Conservation (phyloP, 192 early-diverging fungal species). For the Mortierella claussenii region DNA sequence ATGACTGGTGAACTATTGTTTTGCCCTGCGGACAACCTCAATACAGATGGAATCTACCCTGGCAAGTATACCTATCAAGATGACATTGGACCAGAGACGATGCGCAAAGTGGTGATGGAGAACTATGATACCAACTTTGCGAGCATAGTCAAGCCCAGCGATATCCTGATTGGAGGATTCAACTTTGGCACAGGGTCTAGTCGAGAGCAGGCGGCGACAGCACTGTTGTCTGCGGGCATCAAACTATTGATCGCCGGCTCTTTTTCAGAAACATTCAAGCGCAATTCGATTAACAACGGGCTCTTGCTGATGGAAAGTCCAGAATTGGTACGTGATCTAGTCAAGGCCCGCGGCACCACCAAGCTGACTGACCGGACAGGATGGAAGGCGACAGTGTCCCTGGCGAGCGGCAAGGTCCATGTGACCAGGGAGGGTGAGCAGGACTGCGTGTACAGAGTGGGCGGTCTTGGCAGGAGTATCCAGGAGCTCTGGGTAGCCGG, state of each 20-base stretch:
- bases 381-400: constrained; percentile 63
- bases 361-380: constrained; percentile 76
- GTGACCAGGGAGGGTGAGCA: constrained; percentile 52
- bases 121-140: constrained; percentile 96
- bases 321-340: constrained; percentile 80
- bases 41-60: constrained; percentile 99
- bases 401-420: constrained; percentile 73
- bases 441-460: constrained; percentile 61
- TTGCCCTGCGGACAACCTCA: constrained; percentile 93
- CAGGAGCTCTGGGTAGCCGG: constrained; percentile 96
- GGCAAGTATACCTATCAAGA: constrained; percentile 99
- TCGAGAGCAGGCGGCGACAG: constrained; percentile 98
- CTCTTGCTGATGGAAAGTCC: constrained; percentile 91
- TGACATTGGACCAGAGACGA: constrained; percentile 87
- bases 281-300: constrained; percentile 99
- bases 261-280: constrained; percentile 98
- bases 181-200: constrained; percentile 99
- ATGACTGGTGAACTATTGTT: constrained; percentile 90
- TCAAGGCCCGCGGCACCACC: constrained; percentile 54
- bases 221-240: constrained; percentile 88
- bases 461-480: constrained; percentile 87
- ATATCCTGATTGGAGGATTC: constrained; percentile 91
- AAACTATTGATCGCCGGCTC: constrained; percentile 90
- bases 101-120: constrained; percentile 97
- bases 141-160: constrained; percentile 71